These are phyloP conservation scores for Suillus occidentalis DNA, from an alignment of 768 basidiomycete species.

Conservation along the genomic window DNA sequence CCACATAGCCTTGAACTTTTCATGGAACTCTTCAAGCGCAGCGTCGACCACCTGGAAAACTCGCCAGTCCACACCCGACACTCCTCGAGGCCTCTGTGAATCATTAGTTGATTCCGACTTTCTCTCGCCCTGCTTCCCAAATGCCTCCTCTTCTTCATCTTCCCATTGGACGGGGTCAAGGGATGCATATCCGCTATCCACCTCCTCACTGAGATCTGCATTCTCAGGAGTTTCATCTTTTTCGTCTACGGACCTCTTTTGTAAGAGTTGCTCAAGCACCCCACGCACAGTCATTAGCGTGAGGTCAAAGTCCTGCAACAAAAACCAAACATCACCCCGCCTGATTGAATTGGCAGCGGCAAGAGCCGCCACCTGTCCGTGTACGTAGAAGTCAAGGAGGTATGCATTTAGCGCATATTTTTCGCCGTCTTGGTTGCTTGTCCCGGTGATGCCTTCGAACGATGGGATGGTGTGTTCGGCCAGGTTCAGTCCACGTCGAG, in stretches of 20 bases:
- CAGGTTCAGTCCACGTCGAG: conserved; percentile 52
- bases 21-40: conserved; percentile 49
- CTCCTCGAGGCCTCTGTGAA: conserved; percentile 33
- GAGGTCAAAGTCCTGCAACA: conserved; percentile 57
- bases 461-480: conserved; percentile 64
- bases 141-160: conserved; percentile 18
- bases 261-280: conserved; percentile 48
- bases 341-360: conserved; percentile 56
- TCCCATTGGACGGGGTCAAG: conserved; percentile 28
- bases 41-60: conserved; percentile 51
- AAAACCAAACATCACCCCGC: conserved; percentile 64
- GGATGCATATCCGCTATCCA: conserved; percentile 36
- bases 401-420: conserved; percentile 57
- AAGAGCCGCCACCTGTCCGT: conserved; percentile 56
- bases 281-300: conserved; percentile 49
- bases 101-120: not conserved
- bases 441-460: conserved; percentile 36
- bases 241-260: conserved; percentile 22
- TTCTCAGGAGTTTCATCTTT: conserved; percentile 17
- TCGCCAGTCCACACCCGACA: conserved; percentile 51
- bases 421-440: conserved; percentile 19
- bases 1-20: conserved; percentile 66
- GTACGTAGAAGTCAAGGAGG: conserved; percentile 65
- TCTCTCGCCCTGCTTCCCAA: conserved; percentile 3
- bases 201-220: conserved; percentile 20